Evolutionary conservation across 768 basidiomycete species (phyloP).

Genomic region (Pleurotus citrinopileatus): DNA sequence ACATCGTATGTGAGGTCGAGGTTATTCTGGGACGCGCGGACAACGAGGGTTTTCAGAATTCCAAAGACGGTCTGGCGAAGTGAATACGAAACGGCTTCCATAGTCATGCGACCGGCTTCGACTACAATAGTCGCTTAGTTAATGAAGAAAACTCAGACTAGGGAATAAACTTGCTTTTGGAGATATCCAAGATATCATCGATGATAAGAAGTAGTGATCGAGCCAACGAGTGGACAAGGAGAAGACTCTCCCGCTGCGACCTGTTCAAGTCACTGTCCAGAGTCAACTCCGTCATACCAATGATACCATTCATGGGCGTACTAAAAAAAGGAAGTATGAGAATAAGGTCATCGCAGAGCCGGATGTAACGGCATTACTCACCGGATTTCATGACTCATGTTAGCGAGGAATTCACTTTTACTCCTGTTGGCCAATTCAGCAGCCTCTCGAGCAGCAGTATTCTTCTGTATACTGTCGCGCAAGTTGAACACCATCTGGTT

Average conservation of each 20-base stretch:
- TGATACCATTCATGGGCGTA: constrained; percentile 99
- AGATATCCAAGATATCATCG: constrained; percentile 99
- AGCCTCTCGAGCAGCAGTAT: constrained; percentile 94
- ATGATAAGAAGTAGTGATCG: constrained; percentile 93
- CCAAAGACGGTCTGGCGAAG: constrained; percentile 96
- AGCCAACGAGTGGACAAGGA: constrained; percentile 93
- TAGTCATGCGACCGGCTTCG: constrained; percentile 99
- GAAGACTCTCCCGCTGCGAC: constrained; percentile 91
- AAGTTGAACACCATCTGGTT: constrained; percentile 99
- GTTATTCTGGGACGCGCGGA: constrained; percentile 95
- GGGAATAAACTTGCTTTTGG: constrained; percentile 75
- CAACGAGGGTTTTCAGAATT: constrained; percentile 96
- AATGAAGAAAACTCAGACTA: neutral
- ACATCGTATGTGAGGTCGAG: constrained; percentile 96
- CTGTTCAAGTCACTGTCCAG: constrained; percentile 94
- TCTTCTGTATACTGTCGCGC: constrained; percentile 96
- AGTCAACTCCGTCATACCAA: constrained; percentile 99
- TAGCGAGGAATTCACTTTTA: constrained; percentile 98
- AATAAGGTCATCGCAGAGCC: constrained; percentile 6
- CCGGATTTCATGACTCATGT: constrained; percentile 98
- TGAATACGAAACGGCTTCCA: constrained; percentile 99
- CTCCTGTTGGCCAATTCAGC: constrained; percentile 97
- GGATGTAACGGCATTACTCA: constrained; percentile 32
- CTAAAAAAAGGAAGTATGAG: too few relatives aligned
- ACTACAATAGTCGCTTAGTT: constrained; percentile 45